phyloP scores from a whole-genome alignment of 1,284 basidiomycete genomes.

The Rhizoctonia solani region DNA sequence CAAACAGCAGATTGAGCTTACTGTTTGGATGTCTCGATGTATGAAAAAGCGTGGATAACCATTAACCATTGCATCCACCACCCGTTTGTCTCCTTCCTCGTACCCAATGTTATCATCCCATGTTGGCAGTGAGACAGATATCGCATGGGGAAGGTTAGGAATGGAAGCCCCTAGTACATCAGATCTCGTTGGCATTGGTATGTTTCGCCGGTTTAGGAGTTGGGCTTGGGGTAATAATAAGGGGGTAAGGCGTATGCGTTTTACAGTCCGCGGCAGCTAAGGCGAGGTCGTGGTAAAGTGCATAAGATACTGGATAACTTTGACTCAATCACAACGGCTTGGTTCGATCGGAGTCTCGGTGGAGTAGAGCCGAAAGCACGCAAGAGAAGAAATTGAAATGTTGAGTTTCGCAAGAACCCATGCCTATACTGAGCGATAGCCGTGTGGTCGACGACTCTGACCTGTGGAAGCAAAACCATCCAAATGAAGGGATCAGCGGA shows the following conservation, averaged over 20 bases:
- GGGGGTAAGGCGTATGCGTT: neutral
- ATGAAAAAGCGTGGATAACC: conserved; percentile 99
- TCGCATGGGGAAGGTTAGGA: conserved; percentile 72
- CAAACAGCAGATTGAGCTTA: conserved; percentile 2
- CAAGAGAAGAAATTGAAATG: neutral
- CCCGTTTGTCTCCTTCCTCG: conserved; percentile 87
- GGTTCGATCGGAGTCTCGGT: conserved; percentile 31
- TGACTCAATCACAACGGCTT: conserved; percentile 7
- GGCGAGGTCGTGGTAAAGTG: conserved; percentile 25
- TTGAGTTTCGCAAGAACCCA: neutral
- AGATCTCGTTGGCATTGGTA: conserved; percentile 12
- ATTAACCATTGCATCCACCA: conserved; percentile 81
- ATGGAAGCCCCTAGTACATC: conserved; percentile 19
- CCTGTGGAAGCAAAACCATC: too few species aligned
- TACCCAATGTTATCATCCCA: conserved; percentile 95
- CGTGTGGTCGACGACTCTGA: too few species aligned
- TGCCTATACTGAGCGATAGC: neutral
- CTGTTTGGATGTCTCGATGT: conserved; percentile 82
- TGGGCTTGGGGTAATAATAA: neutral
- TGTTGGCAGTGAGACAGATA: conserved; percentile 94
- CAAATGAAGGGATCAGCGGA: too few species aligned
- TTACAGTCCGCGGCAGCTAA: neutral
- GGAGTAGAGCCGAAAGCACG: conserved; percentile 23
- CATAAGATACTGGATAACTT: neutral
- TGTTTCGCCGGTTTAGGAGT: neutral